Conservation (phyloP, 176 grass and related monocot genomes). For the Zea mays region Zm-B73-REFERENCE-NAM-5.0 NC_050100.1:61891501-61892000, state of each 20-base stretch:
- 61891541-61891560: slow-evolving; percentile 98
- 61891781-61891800: background rate
- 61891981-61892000: slow-evolving; percentile 76
- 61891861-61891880: too few species aligned
- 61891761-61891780: background rate
- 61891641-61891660: slow-evolving; percentile 93
- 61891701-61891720: slow-evolving; percentile 96
- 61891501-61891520: slow-evolving; percentile 98
- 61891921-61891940: too few species aligned
- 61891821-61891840: too few species aligned
- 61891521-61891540: slow-evolving; percentile 88
- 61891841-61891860: too few species aligned
- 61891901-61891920: too few species aligned
- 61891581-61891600: slow-evolving; percentile 8
- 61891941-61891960: slow-evolving; percentile 49
- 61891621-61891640: slow-evolving; percentile 20
- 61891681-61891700: slow-evolving; percentile 93
- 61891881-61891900: too few species aligned
- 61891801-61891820: too few species aligned
- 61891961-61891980: slow-evolving; percentile 95
- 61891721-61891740: slow-evolving; percentile 75
- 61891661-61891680: slow-evolving; percentile 99
- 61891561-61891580: slow-evolving; percentile 80
- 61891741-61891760: slow-evolving; percentile 31
- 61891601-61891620: slow-evolving; percentile 6